These are phyloP conservation scores for Penicillium psychrosexuale DNA, from an alignment of 2,329 filamentous ascomycete species.

Conservation along the genomic window DNA sequence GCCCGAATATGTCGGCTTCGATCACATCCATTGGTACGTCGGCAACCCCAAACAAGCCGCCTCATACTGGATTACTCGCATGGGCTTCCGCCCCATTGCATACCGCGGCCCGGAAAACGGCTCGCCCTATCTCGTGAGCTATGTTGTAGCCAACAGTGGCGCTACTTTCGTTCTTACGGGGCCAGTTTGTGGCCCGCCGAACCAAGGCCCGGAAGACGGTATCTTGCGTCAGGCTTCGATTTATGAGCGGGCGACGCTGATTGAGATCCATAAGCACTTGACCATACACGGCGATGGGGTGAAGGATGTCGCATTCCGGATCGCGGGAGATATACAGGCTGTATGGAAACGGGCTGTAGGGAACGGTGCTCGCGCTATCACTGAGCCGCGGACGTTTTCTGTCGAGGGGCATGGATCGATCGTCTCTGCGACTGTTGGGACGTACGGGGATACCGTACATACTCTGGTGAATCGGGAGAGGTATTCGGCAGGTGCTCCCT, in stretches of 20 bases:
- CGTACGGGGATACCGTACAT: slow-evolving; percentile 87
- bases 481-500: slow-evolving; percentile 61
- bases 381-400: slow-evolving; percentile 53
- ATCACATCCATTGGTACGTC: slow-evolving; percentile 89
- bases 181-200: slow-evolving; percentile 60
- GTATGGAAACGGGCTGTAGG: slow-evolving; percentile 69
- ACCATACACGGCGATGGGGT: slow-evolving; percentile 84
- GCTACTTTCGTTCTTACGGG: slow-evolving; percentile 83
- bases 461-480: slow-evolving; percentile 69
- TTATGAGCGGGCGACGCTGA: slow-evolving; percentile 61
- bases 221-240: slow-evolving; percentile 40
- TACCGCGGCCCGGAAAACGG: slow-evolving; percentile 85
- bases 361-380: slow-evolving; percentile 64
- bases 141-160: slow-evolving; percentile 72
- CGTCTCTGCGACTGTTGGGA: slow-evolving; percentile 69
- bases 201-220: slow-evolving; percentile 55
- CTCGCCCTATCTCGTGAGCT: slow-evolving; percentile 71
- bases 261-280: slow-evolving; percentile 74
- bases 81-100: slow-evolving; percentile 75
- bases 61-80: slow-evolving; percentile 75
- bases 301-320: slow-evolving; percentile 87
- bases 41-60: slow-evolving; percentile 92
- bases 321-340: slow-evolving; percentile 68
- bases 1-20: slow-evolving; percentile 58
- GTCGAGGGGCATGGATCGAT: slow-evolving; percentile 58